Evolutionary conservation across 1,139 yeast genomes (phyloP).

Genomic region (Hanseniaspora uvarum): DNA sequence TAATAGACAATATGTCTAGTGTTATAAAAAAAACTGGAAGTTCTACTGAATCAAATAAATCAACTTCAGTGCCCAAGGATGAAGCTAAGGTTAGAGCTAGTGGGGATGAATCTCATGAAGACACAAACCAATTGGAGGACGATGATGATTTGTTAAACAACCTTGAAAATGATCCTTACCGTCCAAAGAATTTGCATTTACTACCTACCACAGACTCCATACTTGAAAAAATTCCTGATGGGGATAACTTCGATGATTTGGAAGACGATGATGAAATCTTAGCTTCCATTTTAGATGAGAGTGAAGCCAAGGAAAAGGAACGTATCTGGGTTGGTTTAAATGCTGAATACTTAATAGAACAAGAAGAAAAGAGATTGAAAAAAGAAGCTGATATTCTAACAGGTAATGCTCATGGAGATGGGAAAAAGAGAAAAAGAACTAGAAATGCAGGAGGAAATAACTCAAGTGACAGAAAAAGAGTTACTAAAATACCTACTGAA

Average conservation of each 20-base stretch:
- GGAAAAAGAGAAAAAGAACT: constrained; percentile 28
- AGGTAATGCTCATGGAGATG: constrained; percentile 48
- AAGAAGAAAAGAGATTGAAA: constrained; percentile 74
- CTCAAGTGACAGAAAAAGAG: constrained; percentile 4
- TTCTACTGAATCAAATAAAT: not conserved
- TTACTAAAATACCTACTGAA: constrained; percentile 25
- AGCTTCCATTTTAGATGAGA: constrained; percentile 48
- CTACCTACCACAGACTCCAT: constrained; percentile 50
- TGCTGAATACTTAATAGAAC: constrained; percentile 74
- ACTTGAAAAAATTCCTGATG: constrained; percentile 47
- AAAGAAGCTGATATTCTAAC: constrained; percentile 76
- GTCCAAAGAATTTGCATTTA: constrained; percentile 45
- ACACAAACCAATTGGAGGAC: constrained; percentile 10
- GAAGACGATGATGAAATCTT: constrained; percentile 75
- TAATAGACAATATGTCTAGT: not conserved
- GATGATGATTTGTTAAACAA: constrained; percentile 23
- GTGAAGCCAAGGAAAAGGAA: constrained; percentile 61
- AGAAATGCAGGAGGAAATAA: constrained; percentile 18
- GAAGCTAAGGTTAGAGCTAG: constrained; percentile 21
- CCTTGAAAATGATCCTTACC: constrained; percentile 34
- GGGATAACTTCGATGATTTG: constrained; percentile 55
- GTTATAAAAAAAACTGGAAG: constrained; percentile 19
- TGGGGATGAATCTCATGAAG: constrained; percentile 20
- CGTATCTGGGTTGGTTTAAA: constrained; percentile 81
- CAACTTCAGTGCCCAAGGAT: constrained; percentile 28